A percentile compares a stretch with the other conserved stretches of the same genome.
Conservation (phyloP, 345 rosid species). For the Brassica juncea region DNA sequence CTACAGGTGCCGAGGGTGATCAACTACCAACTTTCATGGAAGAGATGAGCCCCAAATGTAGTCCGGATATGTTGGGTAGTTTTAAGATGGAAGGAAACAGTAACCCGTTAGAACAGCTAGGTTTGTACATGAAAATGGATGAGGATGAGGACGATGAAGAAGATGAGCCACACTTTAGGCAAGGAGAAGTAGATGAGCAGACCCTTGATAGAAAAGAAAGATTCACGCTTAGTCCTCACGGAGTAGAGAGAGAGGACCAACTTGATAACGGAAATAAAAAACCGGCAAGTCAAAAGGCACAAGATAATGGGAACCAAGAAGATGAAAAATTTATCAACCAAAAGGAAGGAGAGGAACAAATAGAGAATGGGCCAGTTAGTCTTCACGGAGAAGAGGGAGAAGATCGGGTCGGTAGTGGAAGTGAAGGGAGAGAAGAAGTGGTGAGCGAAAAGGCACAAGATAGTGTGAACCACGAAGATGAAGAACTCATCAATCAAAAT, state of each 20-base stretch:
- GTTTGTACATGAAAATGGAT: constrained; percentile 73
- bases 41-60: constrained; percentile 57
- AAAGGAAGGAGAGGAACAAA: constrained; percentile 12
- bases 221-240: neutral
- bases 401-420: constrained; percentile 5
- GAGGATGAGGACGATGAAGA: constrained; percentile 72
- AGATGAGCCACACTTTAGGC: constrained; percentile 42
- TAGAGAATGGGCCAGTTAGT: constrained; percentile 7
- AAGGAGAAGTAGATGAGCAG: constrained; percentile 34
- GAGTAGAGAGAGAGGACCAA: constrained; percentile 9
- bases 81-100: constrained; percentile 66
- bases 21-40: constrained; percentile 52
- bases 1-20: constrained; percentile 46
- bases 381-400: constrained; percentile 15
- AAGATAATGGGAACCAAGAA: constrained; percentile 5
- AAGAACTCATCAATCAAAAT: neutral
- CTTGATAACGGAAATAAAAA: neutral
- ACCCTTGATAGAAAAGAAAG: constrained; percentile 4
- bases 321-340: constrained; percentile 8
- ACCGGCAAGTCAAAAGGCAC: neutral
- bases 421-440: constrained; percentile 1
- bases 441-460: constrained; percentile 12
- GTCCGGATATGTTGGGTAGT: constrained; percentile 57
- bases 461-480: neutral
- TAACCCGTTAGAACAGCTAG: constrained; percentile 80